Evolutionary conservation across 129 eudicot species (phyloP), one percentile per base, ranked within the genome.

Genomic region (Saussurea involucrata): DNA sequence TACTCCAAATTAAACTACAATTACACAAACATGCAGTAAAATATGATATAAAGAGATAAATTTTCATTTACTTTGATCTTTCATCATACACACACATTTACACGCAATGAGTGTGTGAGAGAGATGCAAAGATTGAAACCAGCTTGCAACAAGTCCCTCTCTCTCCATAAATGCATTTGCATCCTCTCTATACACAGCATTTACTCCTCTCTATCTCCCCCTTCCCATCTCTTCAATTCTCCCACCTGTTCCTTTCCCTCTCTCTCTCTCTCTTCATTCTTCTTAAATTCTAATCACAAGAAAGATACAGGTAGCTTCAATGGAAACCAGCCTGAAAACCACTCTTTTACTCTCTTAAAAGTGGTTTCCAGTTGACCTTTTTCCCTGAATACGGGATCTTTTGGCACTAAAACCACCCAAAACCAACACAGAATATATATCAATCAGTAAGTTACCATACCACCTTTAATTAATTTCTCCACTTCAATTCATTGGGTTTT

Each of bases 111-210:
- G 66, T 65, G 72, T 34, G 77, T 8, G 61, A 49, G 70, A 58
- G 78, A 22, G 75, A 36, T 60, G 74, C 63, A 40, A 46, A 24
- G 61, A 55, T 77, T 78, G 82, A 78, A 71, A 79, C 71, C 83
- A 79, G 78, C 83, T 79, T 79, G 83, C 83, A 79, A 71, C 66
- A 79, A 71, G 76, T 66, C 73, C 61, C 81, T 78, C 77, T 78
- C 82, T 80, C 83, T 72, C 74, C 79, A 67, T 81, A 81, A 81
- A 81, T 81, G 84, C 84, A 31, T 12, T 81, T 81, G 80, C 84
- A 74, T 81, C 84, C 84, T 81, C 80, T 81, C 84, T 74, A 74
- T 74, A 74, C 84, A 36, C 60, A 34, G 84, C 84, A 81, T 81
- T 81, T 55, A 81, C 80, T 81, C 80, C 71, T 78, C 71, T 69